Percentiles rank a stretch among this genome's conserved stretches.
Conservation (phyloP, 306 rosid species). For the Castanospermum australe region DNA sequence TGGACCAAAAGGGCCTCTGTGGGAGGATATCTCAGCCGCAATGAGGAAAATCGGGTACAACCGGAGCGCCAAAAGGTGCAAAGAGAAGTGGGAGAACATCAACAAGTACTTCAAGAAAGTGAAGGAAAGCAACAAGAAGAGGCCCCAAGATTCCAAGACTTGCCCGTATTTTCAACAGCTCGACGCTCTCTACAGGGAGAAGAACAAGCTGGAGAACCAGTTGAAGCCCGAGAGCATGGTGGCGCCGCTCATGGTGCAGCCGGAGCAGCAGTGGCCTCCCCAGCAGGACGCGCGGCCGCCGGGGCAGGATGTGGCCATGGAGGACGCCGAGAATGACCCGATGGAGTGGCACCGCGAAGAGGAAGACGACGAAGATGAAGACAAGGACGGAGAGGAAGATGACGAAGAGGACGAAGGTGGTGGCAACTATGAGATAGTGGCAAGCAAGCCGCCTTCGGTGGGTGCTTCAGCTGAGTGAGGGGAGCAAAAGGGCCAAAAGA, state of each 20-base stretch:
- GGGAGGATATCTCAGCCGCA: conserved; percentile 85
- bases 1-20: conserved; percentile 81
- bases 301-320: conserved; percentile 22
- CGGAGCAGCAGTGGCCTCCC: conserved; percentile 99
- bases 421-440: conserved; percentile 61
- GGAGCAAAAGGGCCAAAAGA: background rate
- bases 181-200: conserved; percentile 68
- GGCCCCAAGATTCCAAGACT: conserved; percentile 84
- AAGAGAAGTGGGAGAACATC: conserved; percentile 98
- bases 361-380: conserved; percentile 44
- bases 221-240: conserved; percentile 38
- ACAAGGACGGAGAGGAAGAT: conserved; percentile 44
- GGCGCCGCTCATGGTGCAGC: conserved; percentile 76
- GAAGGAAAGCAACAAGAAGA: conserved; percentile 77
- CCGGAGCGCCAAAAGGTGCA: conserved; percentile 78
- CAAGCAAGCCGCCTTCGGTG: conserved; percentile 52
- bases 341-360: conserved; percentile 22
- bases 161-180: conserved; percentile 87
- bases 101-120: conserved; percentile 99
- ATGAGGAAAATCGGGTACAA: conserved; percentile 77
- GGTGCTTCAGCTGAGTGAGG: conserved; percentile 33
- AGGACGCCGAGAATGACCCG: conserved; percentile 20
- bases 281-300: conserved; percentile 9
- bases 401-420: conserved; percentile 45
- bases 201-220: conserved; percentile 30